Percentiles rank a stretch among this genome's conserved stretches.
Evolutionary conservation across 176 grass and related monocot species (phyloP).

Genomic region (Musa schizocarpa): DNA sequence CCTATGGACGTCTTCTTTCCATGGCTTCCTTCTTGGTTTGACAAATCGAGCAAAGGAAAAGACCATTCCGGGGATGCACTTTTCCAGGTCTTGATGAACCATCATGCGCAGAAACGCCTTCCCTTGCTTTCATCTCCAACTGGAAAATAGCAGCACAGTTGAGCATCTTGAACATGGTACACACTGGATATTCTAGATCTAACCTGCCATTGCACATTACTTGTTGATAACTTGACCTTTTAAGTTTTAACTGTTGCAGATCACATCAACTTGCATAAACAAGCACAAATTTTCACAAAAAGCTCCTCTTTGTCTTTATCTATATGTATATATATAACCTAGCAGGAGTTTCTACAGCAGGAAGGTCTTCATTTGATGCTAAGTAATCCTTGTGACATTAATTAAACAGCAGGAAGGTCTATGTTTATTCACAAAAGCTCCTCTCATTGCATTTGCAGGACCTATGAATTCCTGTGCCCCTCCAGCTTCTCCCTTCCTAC

Average conservation of each 20-base stretch:
- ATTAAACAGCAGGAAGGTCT: too few species aligned
- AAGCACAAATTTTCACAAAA: too few species aligned
- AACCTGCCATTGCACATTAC: constrained; percentile 37
- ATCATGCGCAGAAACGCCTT: constrained; percentile 70
- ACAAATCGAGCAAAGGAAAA: constrained; percentile 81
- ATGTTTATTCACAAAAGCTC: neutral
- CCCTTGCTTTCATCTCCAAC: constrained; percentile 89
- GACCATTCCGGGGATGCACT: constrained; percentile 62
- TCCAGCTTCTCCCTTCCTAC: too few species aligned
- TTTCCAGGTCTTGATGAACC: constrained; percentile 40
- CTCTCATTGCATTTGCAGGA: neutral
- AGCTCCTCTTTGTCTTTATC: too few species aligned
- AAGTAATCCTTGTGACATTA: too few species aligned
- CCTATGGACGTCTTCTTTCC: constrained; percentile 65
- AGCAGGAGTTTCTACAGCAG: too few species aligned
- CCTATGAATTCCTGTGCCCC: too few species aligned
- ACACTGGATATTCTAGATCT: constrained; percentile 46
- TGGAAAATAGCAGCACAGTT: constrained; percentile 78
- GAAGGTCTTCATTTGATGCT: too few species aligned
- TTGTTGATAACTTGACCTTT: neutral
- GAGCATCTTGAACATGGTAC: constrained; percentile 67
- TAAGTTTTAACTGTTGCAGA: too few species aligned
- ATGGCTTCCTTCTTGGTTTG: constrained; percentile 86
- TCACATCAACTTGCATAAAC: too few species aligned
- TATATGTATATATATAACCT: too few species aligned